Percentiles rank a stretch among this genome's conserved stretches.
These are phyloP conservation scores for Nothophytophthora sp. DNA, from an alignment of 352 stramenopile species.

Conservation along the genomic window DNA sequence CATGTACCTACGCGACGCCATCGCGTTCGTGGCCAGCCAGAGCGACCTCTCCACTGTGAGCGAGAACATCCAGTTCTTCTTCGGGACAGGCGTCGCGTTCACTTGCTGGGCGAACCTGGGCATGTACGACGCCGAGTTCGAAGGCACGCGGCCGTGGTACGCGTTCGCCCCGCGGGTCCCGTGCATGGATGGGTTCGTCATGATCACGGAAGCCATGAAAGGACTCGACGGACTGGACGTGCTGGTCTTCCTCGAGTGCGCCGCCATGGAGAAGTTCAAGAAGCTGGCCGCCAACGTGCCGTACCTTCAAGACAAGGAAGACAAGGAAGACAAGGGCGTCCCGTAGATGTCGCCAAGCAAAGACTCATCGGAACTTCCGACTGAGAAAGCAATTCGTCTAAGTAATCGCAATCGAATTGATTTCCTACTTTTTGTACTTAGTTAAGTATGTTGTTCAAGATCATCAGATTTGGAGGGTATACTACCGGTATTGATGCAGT, in stretches of 20 bases:
- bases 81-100: conserved; percentile 53
- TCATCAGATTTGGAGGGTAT: too few species aligned
- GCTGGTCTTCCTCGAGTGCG: conserved; percentile 36
- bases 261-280: conserved; percentile 32
- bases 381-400: too few species aligned
- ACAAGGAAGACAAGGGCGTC: too few species aligned
- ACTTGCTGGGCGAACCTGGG: conserved; percentile 55
- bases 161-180: conserved; percentile 30
- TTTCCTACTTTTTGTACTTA: too few species aligned
- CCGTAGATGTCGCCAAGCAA: too few species aligned
- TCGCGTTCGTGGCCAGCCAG: conserved; percentile 45
- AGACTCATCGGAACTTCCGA: too few species aligned
- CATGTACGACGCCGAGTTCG: conserved; percentile 64
- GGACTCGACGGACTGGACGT: conserved; percentile 35
- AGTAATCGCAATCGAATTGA: too few species aligned
- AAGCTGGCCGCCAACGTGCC: conserved; percentile 7
- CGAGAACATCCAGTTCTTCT: conserved; percentile 42
- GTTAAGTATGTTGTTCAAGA: too few species aligned
- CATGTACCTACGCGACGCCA: conserved; percentile 46
- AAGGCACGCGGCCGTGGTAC: conserved; percentile 28
- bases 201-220: conserved; percentile 42
- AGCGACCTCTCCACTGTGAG: conserved; percentile 28
- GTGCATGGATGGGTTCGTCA: conserved; percentile 41
- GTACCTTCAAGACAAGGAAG: conserved; percentile 2
- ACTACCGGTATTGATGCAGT: too few species aligned